A percentile compares a stretch with the other conserved stretches of the same genome.
These are phyloP conservation scores for Xylaria scruposa DNA, from an alignment of 495 filamentous ascomycete genomes.

Conservation along the genomic window DNA sequence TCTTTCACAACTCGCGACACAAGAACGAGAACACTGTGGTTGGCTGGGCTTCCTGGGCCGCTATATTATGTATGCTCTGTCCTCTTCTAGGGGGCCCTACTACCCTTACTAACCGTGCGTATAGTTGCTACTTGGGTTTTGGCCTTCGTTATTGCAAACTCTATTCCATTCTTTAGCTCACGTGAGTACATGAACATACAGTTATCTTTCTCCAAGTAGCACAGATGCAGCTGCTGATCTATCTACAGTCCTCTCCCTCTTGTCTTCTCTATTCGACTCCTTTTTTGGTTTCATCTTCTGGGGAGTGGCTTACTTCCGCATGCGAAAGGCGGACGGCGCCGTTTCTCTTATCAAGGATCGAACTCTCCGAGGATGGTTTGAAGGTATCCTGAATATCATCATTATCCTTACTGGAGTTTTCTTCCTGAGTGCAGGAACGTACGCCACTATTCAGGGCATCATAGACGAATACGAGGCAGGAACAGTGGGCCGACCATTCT, in stretches of 20 bases:
- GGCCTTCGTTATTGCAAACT: slow-evolving; percentile 85
- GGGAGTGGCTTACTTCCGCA: slow-evolving; percentile 85
- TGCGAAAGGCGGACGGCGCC: slow-evolving; percentile 74
- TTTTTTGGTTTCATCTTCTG: slow-evolving; percentile 97
- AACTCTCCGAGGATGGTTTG: slow-evolving; percentile 66
- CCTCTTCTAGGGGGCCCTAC: neutral
- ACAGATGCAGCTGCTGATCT: slow-evolving; percentile 22
- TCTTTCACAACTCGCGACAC: slow-evolving; percentile 79
- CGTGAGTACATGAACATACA: slow-evolving; percentile 41
- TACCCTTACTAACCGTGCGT: slow-evolving; percentile 29
- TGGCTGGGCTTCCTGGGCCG: slow-evolving; percentile 79
- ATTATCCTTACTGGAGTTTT: slow-evolving; percentile 76
- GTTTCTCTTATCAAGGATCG: slow-evolving; percentile 63
- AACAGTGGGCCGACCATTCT: slow-evolving; percentile 64
- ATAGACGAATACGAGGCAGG: slow-evolving; percentile 63
- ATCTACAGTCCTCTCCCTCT: slow-evolving; percentile 69
- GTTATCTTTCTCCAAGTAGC: neutral
- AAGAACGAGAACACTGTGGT: slow-evolving; percentile 79
- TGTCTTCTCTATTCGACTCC: slow-evolving; percentile 90
- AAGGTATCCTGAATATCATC: slow-evolving; percentile 68
- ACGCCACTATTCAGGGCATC: slow-evolving; percentile 75
- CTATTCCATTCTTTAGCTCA: slow-evolving; percentile 90
- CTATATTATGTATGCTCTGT: slow-evolving; percentile 61
- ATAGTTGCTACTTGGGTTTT: slow-evolving; percentile 71
- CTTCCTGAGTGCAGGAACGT: slow-evolving; percentile 79